These are phyloP conservation scores for Trichoderma asperelloides DNA, from an alignment of 495 filamentous ascomycete genomes.

Conservation along the genomic window DNA sequence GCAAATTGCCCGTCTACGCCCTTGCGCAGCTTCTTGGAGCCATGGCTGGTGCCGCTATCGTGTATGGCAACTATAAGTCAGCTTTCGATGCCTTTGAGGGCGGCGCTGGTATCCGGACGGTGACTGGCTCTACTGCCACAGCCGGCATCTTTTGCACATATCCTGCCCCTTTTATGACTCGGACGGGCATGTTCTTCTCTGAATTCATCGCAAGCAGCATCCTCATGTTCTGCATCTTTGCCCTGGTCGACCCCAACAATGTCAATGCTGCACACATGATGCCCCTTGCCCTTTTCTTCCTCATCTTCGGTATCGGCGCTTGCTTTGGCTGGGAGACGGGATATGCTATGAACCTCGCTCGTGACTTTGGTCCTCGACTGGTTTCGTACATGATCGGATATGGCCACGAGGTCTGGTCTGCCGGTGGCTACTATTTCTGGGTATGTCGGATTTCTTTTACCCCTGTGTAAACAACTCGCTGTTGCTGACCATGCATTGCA, in stretches of 20 bases:
- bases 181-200: conserved; percentile 50
- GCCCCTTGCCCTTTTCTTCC: conserved; percentile 52
- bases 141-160: conserved; percentile 62
- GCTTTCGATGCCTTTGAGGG: conserved; percentile 49
- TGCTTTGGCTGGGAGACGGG: conserved; percentile 65
- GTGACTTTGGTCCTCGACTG: conserved; percentile 60
- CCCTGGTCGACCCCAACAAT: conserved; percentile 52
- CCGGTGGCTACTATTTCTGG: conserved; percentile 58
- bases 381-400: conserved; percentile 55
- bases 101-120: conserved; percentile 42
- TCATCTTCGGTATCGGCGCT: conserved; percentile 56
- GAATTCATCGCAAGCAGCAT: conserved; percentile 54
- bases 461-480: neutral
- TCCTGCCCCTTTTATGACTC: conserved; percentile 47
- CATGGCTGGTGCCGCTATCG: conserved; percentile 43
- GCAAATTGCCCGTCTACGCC: conserved; percentile 45
- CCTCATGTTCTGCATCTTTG: conserved; percentile 61
- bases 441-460: conserved; percentile 18
- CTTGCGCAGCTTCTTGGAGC: conserved; percentile 47
- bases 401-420: conserved; percentile 53
- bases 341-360: conserved; percentile 58
- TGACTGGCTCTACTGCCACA: conserved; percentile 48
- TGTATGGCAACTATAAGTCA: conserved; percentile 49
- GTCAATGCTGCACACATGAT: conserved; percentile 33
- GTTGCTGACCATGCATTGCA: conserved; percentile 6